Conservation (phyloP, 2,329 filamentous ascomycete genomes). For the Neofusicoccum cordaticola region DNA sequence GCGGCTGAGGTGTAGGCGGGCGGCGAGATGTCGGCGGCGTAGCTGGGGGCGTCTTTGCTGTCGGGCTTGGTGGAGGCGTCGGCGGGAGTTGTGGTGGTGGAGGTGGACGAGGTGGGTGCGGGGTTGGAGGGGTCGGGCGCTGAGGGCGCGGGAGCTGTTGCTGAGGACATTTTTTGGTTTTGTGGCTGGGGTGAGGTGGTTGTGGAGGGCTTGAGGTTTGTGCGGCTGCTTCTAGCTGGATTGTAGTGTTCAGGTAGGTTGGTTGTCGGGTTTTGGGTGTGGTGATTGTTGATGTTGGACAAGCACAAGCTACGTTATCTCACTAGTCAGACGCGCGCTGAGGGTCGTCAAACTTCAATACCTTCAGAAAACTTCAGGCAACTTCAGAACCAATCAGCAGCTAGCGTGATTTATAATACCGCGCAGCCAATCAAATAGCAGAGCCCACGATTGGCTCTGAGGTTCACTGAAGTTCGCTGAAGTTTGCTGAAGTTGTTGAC, state of each 20-base stretch:
- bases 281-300: background rate
- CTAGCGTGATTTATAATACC: too few species aligned
- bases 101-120: background rate
- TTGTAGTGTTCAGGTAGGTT: too few species aligned
- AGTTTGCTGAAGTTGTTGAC: too few species aligned
- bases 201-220: background rate
- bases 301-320: background rate
- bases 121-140: background rate
- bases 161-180: background rate
- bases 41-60: background rate
- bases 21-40: conserved; percentile 1
- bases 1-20: background rate
- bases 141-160: background rate
- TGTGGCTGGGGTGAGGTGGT: background rate
- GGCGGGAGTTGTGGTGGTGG: background rate
- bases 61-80: background rate
- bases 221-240: too few species aligned
- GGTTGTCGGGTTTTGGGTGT: background rate
- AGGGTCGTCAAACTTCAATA: too few species aligned
- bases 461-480: too few species aligned
- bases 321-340: too few species aligned
- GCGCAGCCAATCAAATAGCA: too few species aligned
- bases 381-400: too few species aligned
- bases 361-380: too few species aligned
- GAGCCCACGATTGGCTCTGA: too few species aligned